Conservation (phyloP, 768 basidiomycete genomes). For the Lactarius quietus region DNA sequence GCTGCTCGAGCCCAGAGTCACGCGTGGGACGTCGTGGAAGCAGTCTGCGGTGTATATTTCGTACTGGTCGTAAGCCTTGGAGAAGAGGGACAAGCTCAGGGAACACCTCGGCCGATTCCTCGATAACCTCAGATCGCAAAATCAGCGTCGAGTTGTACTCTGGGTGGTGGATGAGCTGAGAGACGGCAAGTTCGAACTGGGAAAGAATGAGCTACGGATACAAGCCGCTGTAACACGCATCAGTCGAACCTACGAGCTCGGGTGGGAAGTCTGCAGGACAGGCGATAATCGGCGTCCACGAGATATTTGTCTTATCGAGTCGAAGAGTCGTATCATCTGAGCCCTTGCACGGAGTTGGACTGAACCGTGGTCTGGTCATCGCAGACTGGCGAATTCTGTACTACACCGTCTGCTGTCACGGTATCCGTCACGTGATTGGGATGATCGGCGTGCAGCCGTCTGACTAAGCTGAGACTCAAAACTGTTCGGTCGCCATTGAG, state of each 20-base stretch:
- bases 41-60: slow-evolving; percentile 61
- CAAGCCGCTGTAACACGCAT: background rate
- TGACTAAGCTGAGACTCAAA: background rate
- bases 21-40: slow-evolving; percentile 77
- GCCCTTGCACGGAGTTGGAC: slow-evolving; percentile 11
- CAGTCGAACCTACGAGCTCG: slow-evolving; percentile 30
- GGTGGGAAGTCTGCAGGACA: slow-evolving; percentile 34
- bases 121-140: slow-evolving; percentile 70
- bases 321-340: background rate
- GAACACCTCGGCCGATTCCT: slow-evolving; percentile 35
- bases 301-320: background rate
- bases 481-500: background rate
- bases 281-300: slow-evolving; percentile 33
- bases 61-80: slow-evolving; percentile 39
- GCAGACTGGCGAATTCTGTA: too few relatives aligned
- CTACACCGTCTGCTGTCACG: too few relatives aligned
- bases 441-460: background rate
- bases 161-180: slow-evolving; percentile 79
- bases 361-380: slow-evolving; percentile 18
- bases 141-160: slow-evolving; percentile 93
- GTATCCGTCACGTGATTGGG: too few relatives aligned
- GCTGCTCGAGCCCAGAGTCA: slow-evolving; percentile 71
- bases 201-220: slow-evolving; percentile 1
- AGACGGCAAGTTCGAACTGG: slow-evolving; percentile 73
- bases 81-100: slow-evolving; percentile 37